Evolutionary conservation across 2,329 filamentous ascomycete species (phyloP).

Genomic region (Fonsecaea multimorphosa): DNA sequence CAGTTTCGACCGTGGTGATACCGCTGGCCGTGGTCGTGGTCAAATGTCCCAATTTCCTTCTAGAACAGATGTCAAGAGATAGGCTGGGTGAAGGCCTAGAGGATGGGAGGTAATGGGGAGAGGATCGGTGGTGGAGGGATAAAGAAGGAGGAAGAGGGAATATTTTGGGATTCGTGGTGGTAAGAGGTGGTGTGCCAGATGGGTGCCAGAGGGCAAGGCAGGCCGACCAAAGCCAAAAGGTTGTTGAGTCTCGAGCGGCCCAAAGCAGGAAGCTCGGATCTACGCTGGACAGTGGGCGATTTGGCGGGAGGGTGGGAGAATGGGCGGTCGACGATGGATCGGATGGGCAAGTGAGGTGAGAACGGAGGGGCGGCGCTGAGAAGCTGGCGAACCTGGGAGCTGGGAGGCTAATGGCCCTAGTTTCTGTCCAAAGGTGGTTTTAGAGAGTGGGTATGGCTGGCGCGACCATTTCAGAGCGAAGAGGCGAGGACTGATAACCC

Average conservation of each 20-base stretch:
- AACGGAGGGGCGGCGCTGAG: constrained; percentile 8
- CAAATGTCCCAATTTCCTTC: constrained; percentile 24
- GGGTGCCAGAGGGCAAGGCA: constrained; percentile 24
- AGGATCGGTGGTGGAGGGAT: constrained; percentile 15
- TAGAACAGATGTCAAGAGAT: constrained; percentile 9
- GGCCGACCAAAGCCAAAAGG: constrained; percentile 31
- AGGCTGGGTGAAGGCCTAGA: constrained; percentile 35
- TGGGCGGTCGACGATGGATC: constrained; percentile 14
- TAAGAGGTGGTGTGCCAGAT: constrained; percentile 17
- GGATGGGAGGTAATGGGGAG: constrained; percentile 12
- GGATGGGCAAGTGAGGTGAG: constrained; percentile 22
- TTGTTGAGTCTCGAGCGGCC: constrained; percentile 37
- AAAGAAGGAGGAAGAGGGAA: constrained; percentile 19
- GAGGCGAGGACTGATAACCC: constrained; percentile 28
- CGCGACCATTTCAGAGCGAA: constrained; percentile 25
- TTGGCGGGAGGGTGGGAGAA: constrained; percentile 7
- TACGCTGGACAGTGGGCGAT: constrained; percentile 28
- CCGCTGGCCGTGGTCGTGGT: constrained; percentile 18
- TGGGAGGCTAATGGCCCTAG: constrained; percentile 17
- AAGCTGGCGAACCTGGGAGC: constrained; percentile 14
- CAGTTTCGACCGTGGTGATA: not conserved
- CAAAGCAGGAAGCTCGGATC: constrained; percentile 35
- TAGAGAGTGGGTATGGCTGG: constrained; percentile 25
- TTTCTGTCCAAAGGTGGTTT: constrained; percentile 1
- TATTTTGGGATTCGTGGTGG: constrained; percentile 23